These are phyloP conservation scores for Pholiota conissans DNA, from an alignment of 768 basidiomycete species.

Conservation along the genomic window DNA sequence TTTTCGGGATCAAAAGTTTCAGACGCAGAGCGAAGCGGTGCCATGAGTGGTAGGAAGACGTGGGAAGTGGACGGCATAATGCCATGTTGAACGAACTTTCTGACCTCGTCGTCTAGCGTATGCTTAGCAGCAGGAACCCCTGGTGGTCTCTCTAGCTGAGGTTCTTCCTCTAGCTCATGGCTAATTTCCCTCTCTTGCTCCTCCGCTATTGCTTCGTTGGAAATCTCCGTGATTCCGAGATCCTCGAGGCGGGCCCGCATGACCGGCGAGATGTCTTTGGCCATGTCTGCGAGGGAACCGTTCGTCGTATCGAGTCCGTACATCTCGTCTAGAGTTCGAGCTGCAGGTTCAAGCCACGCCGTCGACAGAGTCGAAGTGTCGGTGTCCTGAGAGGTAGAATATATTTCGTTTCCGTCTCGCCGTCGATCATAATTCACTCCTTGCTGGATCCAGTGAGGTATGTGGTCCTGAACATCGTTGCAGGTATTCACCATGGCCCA, in stretches of 20 bases:
- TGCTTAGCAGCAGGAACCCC: slow-evolving; percentile 27
- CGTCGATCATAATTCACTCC: slow-evolving; percentile 30
- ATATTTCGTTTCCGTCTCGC: slow-evolving; percentile 17
- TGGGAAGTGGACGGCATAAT: slow-evolving; percentile 11
- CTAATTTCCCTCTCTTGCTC: slow-evolving; percentile 52
- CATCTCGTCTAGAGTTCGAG: slow-evolving; percentile 34
- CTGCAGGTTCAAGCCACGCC: slow-evolving; percentile 41
- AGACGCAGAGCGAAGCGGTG: slow-evolving; percentile 13
- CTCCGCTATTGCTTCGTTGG: slow-evolving; percentile 33
- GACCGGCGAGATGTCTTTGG: slow-evolving; percentile 9
- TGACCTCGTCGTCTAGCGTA: slow-evolving; percentile 24
- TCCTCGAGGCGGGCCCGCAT: slow-evolving; percentile 22
- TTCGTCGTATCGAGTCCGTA: slow-evolving; percentile 19
- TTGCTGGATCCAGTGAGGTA: slow-evolving; percentile 44
- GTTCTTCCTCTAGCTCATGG: slow-evolving; percentile 43
- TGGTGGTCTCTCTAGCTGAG: slow-evolving; percentile 36
- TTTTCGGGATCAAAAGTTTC: slow-evolving; percentile 6
- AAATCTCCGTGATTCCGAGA: slow-evolving; percentile 26
- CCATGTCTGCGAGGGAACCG: neutral
- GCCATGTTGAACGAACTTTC: slow-evolving; percentile 29
- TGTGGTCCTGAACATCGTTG: slow-evolving; percentile 35
- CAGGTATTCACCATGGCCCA: slow-evolving; percentile 50
- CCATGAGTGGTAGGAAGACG: slow-evolving; percentile 22
- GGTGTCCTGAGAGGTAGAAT: neutral
- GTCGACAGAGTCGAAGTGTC: slow-evolving; percentile 11